Conservation (phyloP, 257 asterid species). For the Lithospermum erythrorhizon region DNA sequence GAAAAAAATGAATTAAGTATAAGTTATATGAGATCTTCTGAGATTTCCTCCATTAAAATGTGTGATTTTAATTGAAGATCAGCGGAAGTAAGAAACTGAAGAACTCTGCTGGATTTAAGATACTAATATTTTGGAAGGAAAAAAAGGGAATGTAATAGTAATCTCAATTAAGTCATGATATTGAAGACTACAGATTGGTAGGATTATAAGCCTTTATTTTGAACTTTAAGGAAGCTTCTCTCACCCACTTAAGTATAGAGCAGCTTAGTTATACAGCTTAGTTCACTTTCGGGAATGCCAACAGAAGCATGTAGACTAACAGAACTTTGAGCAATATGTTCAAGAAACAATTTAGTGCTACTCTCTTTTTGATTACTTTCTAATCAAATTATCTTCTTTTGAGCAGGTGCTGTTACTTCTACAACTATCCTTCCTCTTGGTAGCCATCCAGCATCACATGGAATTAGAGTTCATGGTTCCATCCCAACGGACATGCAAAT, state of each 20-base stretch:
- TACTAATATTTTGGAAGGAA: no score
- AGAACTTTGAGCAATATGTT: neutral
- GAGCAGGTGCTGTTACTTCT: slow-evolving; percentile 89
- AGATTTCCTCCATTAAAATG: no score
- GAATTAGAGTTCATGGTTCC: slow-evolving; percentile 81
- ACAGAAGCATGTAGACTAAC: no score
- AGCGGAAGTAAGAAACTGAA: no score
- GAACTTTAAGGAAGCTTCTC: neutral
- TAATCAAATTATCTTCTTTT: slow-evolving; percentile 3
- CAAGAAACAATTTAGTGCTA: neutral
- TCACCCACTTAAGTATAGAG: neutral
- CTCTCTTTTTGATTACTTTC: slow-evolving; percentile 2
- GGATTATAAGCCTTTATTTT: no score
- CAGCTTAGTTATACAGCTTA: neutral
- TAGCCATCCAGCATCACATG: slow-evolving; percentile 45
- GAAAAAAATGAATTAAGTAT: no score
- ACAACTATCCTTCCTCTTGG: slow-evolving; percentile 73
- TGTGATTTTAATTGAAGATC: no score
- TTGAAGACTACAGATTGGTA: neutral
- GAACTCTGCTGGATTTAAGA: no score
- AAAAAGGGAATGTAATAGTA: no score
- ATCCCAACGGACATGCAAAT: slow-evolving; percentile 60
- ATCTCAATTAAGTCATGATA: no score
- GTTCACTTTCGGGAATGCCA: no score
- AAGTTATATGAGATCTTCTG: no score